Evolutionary conservation across 495 filamentous ascomycete genomes (phyloP), one percentile per base, ranked within the genome.

Genomic region (Penicillium samsonianum): DNA sequence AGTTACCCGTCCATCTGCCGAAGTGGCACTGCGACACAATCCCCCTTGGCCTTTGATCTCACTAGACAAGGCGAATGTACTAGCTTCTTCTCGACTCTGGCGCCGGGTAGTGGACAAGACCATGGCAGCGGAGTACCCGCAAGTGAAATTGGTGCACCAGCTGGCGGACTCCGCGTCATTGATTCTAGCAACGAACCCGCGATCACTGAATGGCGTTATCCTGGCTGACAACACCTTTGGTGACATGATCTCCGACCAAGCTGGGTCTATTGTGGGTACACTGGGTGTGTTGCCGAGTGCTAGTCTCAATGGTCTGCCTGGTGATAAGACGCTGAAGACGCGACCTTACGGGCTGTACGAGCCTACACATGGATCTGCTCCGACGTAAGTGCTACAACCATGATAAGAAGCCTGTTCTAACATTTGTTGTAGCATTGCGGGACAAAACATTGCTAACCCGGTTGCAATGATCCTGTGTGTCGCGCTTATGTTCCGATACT

Each of bases 401-500:
- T 12, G n/a, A 41, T 28, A 11, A 2, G 9, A 22, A 35, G 1
- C 14, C 12, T 6, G 1, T n/a, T 41, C 19, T 12, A 12, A 55
- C 33, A n/a, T 19, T 11, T 25, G 2, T 22, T 12, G 20, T 48
- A 70, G 68, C 11, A 76, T 76, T 43, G 72, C 73, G 10, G 72
- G 72, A 10, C 56, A 67, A 50, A 73, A 76, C 26, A 67, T 75
- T 30, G 73, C 72, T 3, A 91, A 91, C 70, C 88, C 88, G 7
- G 75, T 89, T 30, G 91, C 90, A 23, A 90, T 90, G 64, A 90
- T 96, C 55, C 83, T 96, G 8, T 92, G 89, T 5, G 86, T 93
- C 22, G 91, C 90, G 58, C 90, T 96, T 87, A 90, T 97, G 89
- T 84, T 96, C 62, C 86, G 87, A 57, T 96, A 96, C 75, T 95